Percentiles rank a stretch among this genome's conserved stretches.
phyloP scores from a whole-genome alignment of 495 filamentous ascomycete species.

The Penicillium cinerascens region DNA sequence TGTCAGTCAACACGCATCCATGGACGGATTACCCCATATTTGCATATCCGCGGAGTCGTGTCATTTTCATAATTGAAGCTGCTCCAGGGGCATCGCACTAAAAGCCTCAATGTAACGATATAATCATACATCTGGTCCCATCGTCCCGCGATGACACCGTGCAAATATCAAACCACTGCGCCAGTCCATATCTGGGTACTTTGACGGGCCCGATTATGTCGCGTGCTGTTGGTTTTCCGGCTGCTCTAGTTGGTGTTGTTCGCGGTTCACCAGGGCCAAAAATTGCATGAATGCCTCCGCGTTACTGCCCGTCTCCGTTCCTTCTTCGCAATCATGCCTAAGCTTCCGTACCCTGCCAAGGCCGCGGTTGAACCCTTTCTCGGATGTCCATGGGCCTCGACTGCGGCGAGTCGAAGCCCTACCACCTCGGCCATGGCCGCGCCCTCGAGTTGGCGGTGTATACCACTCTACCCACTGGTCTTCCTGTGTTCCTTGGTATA shows the following conservation, averaged over 20 bases:
- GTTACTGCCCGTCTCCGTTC: constrained; percentile 27
- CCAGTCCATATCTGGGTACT: neutral
- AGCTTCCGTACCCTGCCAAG: constrained; percentile 39
- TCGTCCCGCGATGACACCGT: constrained; percentile 14
- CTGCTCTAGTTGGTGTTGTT: constrained; percentile 9
- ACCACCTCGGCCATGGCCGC: constrained; percentile 43
- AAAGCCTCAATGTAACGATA: neutral
- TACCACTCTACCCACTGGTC: constrained; percentile 40
- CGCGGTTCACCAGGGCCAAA: constrained; percentile 36
- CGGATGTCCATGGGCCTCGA: constrained; percentile 41
- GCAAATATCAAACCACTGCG: neutral
- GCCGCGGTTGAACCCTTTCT: constrained; percentile 46
- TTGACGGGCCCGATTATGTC: neutral
- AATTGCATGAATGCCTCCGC: constrained; percentile 44
- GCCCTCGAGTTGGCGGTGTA: constrained; percentile 17
- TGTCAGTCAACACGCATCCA: neutral
- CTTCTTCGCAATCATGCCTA: constrained; percentile 39
- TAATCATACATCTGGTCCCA: constrained; percentile 8
- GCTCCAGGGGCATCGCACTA: neutral
- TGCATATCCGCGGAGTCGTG: neutral
- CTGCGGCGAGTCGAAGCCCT: constrained; percentile 30
- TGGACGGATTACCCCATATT: neutral
- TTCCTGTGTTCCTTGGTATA: constrained; percentile 50
- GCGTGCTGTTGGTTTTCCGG: neutral
- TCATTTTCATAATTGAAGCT: neutral